Conservation (phyloP, 2,329 filamentous ascomycete genomes). For the Rhynchosporium secalis region DNA sequence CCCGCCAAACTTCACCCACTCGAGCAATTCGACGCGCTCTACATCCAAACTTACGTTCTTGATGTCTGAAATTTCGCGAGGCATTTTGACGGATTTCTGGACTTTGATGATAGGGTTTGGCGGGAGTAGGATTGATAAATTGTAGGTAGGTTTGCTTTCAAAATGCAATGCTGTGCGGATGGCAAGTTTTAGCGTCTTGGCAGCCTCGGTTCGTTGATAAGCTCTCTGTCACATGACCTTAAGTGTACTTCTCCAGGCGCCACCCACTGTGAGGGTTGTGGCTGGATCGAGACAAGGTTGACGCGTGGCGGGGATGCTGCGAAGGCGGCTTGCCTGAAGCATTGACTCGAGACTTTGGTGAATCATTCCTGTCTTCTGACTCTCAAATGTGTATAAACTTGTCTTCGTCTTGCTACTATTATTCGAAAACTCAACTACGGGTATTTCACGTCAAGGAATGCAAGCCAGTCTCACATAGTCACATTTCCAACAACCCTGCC, state of each 20-base stretch:
- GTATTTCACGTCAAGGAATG: too few species aligned
- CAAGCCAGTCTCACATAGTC: not conserved
- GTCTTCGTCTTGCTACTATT: not conserved
- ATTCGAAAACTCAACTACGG: too few species aligned
- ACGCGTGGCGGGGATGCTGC: slow-evolving; percentile 7
- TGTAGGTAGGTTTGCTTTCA: not conserved
- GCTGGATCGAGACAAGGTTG: not conserved
- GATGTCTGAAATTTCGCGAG: slow-evolving; percentile 97
- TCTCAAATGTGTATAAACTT: not conserved
- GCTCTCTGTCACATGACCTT: not conserved
- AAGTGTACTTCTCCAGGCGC: too few species aligned
- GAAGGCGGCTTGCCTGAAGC: not conserved
- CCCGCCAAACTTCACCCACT: not conserved
- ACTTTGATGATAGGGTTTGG: slow-evolving; percentile 26
- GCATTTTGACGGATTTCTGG: slow-evolving; percentile 73
- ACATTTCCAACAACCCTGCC: slow-evolving; percentile 5
- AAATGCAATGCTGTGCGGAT: slow-evolving; percentile 21
- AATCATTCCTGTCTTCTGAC: slow-evolving; percentile 6
- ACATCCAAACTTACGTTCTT: slow-evolving; percentile 63
- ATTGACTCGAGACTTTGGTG: not conserved
- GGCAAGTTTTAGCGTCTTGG: slow-evolving; percentile 19
- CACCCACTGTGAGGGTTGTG: too few species aligned
- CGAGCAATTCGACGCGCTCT: slow-evolving; percentile 7
- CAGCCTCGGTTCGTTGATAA: slow-evolving; percentile 22
- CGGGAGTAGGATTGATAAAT: slow-evolving; percentile 11